Base-by-base conservation (phyloP, 2,329 filamentous ascomycete species). In the Trematosphaeria pertusa region DNA sequence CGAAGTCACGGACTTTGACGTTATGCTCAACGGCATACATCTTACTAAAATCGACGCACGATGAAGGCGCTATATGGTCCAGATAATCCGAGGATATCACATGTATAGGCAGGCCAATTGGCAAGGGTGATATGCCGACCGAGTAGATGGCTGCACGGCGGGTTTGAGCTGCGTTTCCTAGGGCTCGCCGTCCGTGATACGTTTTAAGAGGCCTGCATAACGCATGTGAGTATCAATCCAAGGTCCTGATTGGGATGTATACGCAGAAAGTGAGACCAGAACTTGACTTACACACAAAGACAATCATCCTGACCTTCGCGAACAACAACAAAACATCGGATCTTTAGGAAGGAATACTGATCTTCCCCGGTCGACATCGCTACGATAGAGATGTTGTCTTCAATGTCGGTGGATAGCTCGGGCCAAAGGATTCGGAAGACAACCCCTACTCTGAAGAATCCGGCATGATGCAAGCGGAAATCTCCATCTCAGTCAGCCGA, bases 11-110 rank as follows among this genome's bases (percentile, higher is more conserved):
- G 3, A 63, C 54, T 33, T 65, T 65, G 20, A 65, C 59, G 24
- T 65, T 65, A 31, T 65, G 58, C 41, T 65, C 62, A 1, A 65
- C 52, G 0, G 62, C 59, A 32, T 65, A 65, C 9, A 58, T 46
- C 15, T 64, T 64, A 6, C 22, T 34, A 32, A 57, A 65, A 14
- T 64, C 59, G 11, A 65, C 28, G 5, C 61, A 48, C 4, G 62
- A 61, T 34, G 53, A 37, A 1, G 40, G 33, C 37, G 64, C 49
- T 41, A 65, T 39, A 24, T 46, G 59, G 8, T 58, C 42, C 8
- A 14, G 41, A 12, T 31, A 42, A 10, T 48, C 24, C 10, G 24
- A 45, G 5, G 47, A 4, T 19, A 38, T 28, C 1, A 65, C 53
- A 4, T 41, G 35, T 14, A 65, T 64, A 4, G 56, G 17, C 9